phyloP scores from a whole-genome alignment of 352 stramenopile genomes.

The Pythium aquatile region DNA sequence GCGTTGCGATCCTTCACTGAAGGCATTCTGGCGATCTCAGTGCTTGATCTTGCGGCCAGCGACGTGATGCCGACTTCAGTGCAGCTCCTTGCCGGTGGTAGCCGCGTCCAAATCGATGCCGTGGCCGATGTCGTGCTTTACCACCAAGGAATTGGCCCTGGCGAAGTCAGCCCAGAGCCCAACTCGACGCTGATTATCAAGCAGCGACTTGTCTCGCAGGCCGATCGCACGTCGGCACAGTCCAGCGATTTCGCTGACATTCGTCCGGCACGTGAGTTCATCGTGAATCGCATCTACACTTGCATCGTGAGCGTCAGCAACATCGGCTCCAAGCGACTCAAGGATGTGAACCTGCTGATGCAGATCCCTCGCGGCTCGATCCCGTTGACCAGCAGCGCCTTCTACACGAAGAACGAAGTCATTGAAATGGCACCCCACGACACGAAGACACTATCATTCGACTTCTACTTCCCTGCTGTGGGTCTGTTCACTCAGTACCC shows the following conservation, averaged over 20 bases:
- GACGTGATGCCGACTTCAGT: constrained; percentile 24
- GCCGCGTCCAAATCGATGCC: constrained; percentile 13
- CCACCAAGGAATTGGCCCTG: constrained; percentile 43
- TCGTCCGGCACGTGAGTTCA: constrained; percentile 35
- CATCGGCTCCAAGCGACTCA: constrained; percentile 33
- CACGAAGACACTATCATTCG: constrained; percentile 39
- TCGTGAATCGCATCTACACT: constrained; percentile 50
- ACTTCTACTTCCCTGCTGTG: constrained; percentile 58
- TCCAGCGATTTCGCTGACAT: constrained; percentile 14
- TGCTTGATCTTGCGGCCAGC: constrained; percentile 41
- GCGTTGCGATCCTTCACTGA: constrained; percentile 44
- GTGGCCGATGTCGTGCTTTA: constrained; percentile 39
- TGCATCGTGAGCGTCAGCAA: constrained; percentile 61
- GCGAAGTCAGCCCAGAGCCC: constrained; percentile 17
- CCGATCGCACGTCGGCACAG: background rate
- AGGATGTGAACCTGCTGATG: constrained; percentile 47
- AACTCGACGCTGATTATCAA: constrained; percentile 53
- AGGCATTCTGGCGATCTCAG: constrained; percentile 48
- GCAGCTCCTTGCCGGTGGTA: constrained; percentile 15
- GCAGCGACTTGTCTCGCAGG: constrained; percentile 34
- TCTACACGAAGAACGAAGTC: constrained; percentile 52
- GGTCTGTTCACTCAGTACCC: constrained; percentile 55
- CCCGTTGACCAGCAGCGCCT: constrained; percentile 37
- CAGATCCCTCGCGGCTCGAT: constrained; percentile 63
- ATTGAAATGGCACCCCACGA: constrained; percentile 37